Evolutionary conservation across 1,139 yeast genomes (phyloP).

Genomic region (Pichia sp.): DNA sequence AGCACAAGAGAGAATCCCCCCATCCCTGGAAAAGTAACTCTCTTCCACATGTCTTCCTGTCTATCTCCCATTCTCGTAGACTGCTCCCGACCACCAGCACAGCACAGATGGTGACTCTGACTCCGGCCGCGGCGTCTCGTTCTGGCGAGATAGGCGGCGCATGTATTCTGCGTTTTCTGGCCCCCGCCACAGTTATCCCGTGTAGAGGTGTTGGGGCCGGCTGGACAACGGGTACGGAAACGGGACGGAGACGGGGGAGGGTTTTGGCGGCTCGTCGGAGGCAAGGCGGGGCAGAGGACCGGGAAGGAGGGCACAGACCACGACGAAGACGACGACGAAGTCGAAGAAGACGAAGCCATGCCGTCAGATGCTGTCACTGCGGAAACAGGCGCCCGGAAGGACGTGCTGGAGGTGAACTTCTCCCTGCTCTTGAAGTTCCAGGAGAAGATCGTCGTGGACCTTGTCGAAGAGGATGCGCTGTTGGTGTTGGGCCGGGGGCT

Average conservation of each 20-base stretch:
- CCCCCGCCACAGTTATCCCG: constrained; percentile 3
- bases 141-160: background rate
- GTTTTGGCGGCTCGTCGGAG: background rate
- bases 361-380: background rate
- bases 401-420: constrained; percentile 1
- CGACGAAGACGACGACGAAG: background rate
- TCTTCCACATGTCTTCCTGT: no score
- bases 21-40: no score
- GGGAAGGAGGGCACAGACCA: no score
- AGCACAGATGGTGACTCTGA: background rate
- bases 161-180: constrained; percentile 15
- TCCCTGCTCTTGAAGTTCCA: constrained; percentile 52
- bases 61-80: no score
- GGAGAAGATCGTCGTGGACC: constrained; percentile 68
- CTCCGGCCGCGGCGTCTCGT: constrained; percentile 3
- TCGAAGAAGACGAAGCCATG: background rate
- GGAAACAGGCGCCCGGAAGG: background rate
- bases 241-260: background rate
- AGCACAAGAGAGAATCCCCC: no score
- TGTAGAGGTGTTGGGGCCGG: background rate
- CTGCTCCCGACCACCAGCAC: background rate
- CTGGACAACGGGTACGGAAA: background rate
- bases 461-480: constrained; percentile 68
- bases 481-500: constrained; percentile 80
- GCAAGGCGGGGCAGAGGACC: no score